Conservation (phyloP, 2,329 filamentous ascomycete species). For the Botrytis sinoallii region DNA sequence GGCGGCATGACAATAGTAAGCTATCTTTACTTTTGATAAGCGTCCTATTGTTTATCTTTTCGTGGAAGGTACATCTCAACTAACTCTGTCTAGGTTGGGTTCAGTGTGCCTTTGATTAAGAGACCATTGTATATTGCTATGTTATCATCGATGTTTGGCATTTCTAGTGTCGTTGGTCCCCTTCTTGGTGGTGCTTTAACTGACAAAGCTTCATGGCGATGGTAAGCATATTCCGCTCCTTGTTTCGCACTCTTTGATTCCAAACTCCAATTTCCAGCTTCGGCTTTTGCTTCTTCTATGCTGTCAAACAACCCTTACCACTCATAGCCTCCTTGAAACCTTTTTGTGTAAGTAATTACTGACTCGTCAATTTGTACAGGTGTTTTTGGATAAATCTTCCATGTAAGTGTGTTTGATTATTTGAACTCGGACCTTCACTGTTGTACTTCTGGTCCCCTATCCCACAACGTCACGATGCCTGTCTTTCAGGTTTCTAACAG, state of each 20-base stretch:
- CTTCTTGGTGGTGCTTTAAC: slow-evolving; percentile 41
- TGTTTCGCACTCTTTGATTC: not conserved
- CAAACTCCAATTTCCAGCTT: not conserved
- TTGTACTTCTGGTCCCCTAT: not conserved
- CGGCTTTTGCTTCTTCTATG: not conserved
- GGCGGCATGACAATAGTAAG: slow-evolving; percentile 29
- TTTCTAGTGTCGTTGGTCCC: slow-evolving; percentile 38
- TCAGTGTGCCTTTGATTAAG: slow-evolving; percentile 38
- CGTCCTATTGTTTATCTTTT: not conserved
- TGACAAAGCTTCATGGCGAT: slow-evolving; percentile 42
- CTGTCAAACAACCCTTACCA: not conserved
- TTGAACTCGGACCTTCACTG: not conserved
- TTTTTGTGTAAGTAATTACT: not conserved
- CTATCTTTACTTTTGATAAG: not conserved
- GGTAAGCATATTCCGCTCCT: slow-evolving; percentile 22
- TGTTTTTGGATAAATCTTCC: slow-evolving; percentile 42
- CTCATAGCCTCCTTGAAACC: not conserved
- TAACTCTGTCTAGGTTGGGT: slow-evolving; percentile 37
- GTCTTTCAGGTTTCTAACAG: not conserved
- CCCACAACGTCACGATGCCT: not conserved
- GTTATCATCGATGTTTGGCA: slow-evolving; percentile 38
- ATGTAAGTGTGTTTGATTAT: not conserved
- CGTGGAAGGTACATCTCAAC: slow-evolving; percentile 24
- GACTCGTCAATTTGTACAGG: not conserved
- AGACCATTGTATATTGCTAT: slow-evolving; percentile 38